These are phyloP conservation scores for Durio zibethinus DNA, from an alignment of 345 rosid genomes.

Conservation along the genomic window DNA sequence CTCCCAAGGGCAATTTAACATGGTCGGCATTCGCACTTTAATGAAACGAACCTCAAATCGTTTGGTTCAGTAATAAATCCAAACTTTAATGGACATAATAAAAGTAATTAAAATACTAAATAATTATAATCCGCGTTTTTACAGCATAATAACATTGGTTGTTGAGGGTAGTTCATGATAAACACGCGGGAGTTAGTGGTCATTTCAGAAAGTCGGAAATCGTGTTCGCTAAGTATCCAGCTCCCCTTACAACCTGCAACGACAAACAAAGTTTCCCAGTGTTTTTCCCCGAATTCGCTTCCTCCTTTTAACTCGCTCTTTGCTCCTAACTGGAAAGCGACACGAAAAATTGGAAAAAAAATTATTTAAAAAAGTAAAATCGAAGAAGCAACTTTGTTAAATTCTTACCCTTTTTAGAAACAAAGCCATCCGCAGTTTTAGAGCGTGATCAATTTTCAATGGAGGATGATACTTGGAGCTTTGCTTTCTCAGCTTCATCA, in stretches of 20 bases:
- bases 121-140: neutral
- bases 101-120: neutral
- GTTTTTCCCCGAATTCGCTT: conserved; percentile 12
- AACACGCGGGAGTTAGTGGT: conserved; percentile 28
- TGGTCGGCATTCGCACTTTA: neutral
- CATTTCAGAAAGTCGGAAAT: conserved; percentile 18
- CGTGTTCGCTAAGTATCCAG: conserved; percentile 17
- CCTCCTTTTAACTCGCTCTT: neutral
- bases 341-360: neutral
- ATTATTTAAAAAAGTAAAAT: neutral
- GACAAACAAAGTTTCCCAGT: neutral
- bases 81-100: neutral
- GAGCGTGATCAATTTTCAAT: conserved; percentile 19
- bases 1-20: too few relatives aligned
- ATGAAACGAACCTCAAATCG: neutral
- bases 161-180: conserved; percentile 17
- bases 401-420: neutral
- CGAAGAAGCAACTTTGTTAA: neutral
- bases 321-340: neutral
- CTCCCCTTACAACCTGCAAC: neutral
- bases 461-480: conserved; percentile 49
- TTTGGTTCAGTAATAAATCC: neutral
- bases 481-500: conserved; percentile 40
- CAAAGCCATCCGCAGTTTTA: neutral
- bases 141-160: neutral